A percentile compares a stretch with the other conserved stretches of the same genome.
phyloP scores from a whole-genome alignment of 768 basidiomycete genomes.

The Hydnomerulius pinastri region DNA sequence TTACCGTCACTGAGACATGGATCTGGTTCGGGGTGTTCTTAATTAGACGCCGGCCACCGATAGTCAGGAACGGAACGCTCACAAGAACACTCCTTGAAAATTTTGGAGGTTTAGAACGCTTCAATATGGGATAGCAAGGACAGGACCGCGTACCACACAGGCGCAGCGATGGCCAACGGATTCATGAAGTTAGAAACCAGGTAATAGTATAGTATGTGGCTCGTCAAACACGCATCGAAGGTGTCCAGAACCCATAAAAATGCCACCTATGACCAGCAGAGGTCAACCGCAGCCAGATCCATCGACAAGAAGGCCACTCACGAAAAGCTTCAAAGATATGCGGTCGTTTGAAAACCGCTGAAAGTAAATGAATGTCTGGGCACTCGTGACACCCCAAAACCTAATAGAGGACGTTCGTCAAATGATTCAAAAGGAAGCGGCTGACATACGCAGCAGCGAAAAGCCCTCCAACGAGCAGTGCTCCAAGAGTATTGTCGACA shows the following conservation, averaged over 20 bases:
- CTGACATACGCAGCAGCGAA: slow-evolving; percentile 51
- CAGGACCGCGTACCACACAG: slow-evolving; percentile 46
- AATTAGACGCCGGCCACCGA: not conserved
- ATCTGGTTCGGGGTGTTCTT: slow-evolving; percentile 36
- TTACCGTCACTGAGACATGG: slow-evolving; percentile 57
- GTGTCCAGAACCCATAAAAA: slow-evolving; percentile 48
- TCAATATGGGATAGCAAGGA: no score
- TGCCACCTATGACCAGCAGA: slow-evolving; percentile 35
- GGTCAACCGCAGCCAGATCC: slow-evolving; percentile 33
- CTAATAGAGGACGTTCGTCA: slow-evolving; percentile 30
- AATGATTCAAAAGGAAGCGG: not conserved
- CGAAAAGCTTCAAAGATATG: slow-evolving; percentile 37
- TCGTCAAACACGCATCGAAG: slow-evolving; percentile 52
- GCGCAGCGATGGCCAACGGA: slow-evolving; percentile 41
- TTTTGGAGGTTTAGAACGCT: no score
- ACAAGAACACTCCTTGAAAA: slow-evolving; percentile 52
- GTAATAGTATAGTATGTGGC: slow-evolving; percentile 60
- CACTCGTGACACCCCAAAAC: slow-evolving; percentile 60
- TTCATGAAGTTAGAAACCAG: slow-evolving; percentile 57
- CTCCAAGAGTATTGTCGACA: slow-evolving; percentile 48
- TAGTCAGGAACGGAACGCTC: slow-evolving; percentile 18
- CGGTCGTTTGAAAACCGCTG: slow-evolving; percentile 37
- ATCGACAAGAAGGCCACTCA: slow-evolving; percentile 20
- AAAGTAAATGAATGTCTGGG: slow-evolving; percentile 57
- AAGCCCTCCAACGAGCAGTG: slow-evolving; percentile 55